Evolutionary conservation across 73 alveolate species (phyloP).

Genomic region (Effrenium voratum): DNA sequence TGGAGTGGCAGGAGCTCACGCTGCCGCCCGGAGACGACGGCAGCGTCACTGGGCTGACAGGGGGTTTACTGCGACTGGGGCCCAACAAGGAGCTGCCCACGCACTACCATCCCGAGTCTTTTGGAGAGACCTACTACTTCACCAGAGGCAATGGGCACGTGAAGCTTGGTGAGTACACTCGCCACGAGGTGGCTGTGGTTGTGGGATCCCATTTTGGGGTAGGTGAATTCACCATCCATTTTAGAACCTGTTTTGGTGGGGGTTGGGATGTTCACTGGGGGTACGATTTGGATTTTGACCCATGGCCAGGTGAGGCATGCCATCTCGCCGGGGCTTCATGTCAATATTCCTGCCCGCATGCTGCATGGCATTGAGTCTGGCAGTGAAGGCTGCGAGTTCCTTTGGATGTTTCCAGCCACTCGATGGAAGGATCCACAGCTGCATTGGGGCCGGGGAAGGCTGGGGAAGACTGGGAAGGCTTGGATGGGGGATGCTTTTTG

Average conservation of each 20-base stretch:
- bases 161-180: slow-evolving; percentile 17
- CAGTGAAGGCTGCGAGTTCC: slow-evolving; percentile 54
- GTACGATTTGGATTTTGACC: too few species aligned
- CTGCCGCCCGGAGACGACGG: background rate
- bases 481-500: too few species aligned
- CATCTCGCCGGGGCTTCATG: slow-evolving; percentile 3
- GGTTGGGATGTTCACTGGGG: too few species aligned
- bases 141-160: slow-evolving; percentile 8
- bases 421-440: slow-evolving; percentile 2
- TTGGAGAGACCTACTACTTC: slow-evolving; percentile 23
- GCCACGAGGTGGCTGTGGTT: too few species aligned
- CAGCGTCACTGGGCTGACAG: slow-evolving; percentile 16
- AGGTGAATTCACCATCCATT: too few species aligned
- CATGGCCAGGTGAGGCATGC: background rate
- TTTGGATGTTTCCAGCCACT: slow-evolving; percentile 31
- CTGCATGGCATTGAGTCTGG: slow-evolving; percentile 71
- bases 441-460: background rate
- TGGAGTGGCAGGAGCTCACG: slow-evolving; percentile 46
- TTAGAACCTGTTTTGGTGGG: too few species aligned
- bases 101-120: slow-evolving; percentile 25
- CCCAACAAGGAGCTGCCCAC: slow-evolving; percentile 9
- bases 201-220: too few species aligned
- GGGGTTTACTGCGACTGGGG: slow-evolving; percentile 27
- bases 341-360: slow-evolving; percentile 36
- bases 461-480: too few species aligned